Evolutionary conservation across 2,329 filamentous ascomycete genomes (phyloP).

Genomic region (Sporothrix brunneoviolacea): DNA sequence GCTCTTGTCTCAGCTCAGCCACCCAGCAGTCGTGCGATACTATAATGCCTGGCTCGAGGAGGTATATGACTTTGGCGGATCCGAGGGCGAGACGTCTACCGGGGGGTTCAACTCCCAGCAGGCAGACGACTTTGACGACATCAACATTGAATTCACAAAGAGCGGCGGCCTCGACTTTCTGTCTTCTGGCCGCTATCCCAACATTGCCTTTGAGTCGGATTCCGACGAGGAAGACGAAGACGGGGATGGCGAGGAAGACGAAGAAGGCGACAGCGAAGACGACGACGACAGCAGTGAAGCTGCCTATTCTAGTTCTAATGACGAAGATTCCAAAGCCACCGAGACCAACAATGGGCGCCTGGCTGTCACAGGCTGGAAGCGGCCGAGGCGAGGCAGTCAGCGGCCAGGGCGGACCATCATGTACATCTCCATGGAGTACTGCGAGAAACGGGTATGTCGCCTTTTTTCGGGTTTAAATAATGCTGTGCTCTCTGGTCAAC

Average conservation of each 20-base stretch:
- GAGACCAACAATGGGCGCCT: constrained; percentile 15
- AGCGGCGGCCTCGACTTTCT: constrained; percentile 89
- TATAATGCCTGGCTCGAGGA: constrained; percentile 94
- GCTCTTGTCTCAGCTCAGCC: constrained; percentile 84
- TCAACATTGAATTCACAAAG: constrained; percentile 54
- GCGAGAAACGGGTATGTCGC: constrained; percentile 67
- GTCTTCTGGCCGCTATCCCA: constrained; percentile 71
- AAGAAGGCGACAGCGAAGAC: constrained; percentile 22
- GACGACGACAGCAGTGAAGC: constrained; percentile 10
- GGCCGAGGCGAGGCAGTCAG: constrained; percentile 30
- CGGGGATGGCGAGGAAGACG: constrained; percentile 41
- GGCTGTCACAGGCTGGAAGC: constrained; percentile 12
- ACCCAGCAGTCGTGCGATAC: constrained; percentile 80
- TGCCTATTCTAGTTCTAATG: constrained; percentile 10
- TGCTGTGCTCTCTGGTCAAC: neutral
- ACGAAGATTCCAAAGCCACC: constrained; percentile 17
- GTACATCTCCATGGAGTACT: constrained; percentile 99
- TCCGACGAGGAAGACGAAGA: constrained; percentile 36
- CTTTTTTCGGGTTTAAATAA: constrained; percentile 6
- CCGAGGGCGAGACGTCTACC: constrained; percentile 48
- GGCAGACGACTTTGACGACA: constrained; percentile 21
- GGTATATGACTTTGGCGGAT: constrained; percentile 44
- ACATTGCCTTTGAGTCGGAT: constrained; percentile 66
- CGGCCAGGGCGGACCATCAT: constrained; percentile 63
- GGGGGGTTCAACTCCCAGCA: constrained; percentile 28